Base-by-base conservation (phyloP, 148 eudicot genomes). In the Polygonum aviculare region DNA sequence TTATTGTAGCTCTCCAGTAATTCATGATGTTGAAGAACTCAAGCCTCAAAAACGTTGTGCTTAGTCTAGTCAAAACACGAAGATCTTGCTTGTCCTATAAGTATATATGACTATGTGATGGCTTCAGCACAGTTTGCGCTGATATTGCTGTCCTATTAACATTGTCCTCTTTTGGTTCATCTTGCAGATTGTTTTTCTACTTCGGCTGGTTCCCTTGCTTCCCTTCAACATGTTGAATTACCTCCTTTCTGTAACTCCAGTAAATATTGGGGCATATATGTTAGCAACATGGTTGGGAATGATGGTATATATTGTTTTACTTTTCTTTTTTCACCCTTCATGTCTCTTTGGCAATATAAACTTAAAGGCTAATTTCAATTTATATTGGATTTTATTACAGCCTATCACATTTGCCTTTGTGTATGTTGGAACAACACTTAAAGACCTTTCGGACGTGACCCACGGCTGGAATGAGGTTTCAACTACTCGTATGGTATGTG, bases 201-300 rank as follows among this genome's bases (percentile, higher is more conserved):
- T 95, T 54, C 91, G 97, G 79, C 87, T 95, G 55, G 97, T 92
- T 79, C 99, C 99, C 41, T 78, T 95, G 73, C 91, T 95, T 79
- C 99, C 99, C 72, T 95, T 95, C 82, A 95, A 89, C 83, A 86
- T 95, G 90, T 69, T 95, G 92, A 95, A 95, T 80, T 95, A 95
- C 85, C 96, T 95, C 38, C 81, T 95, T 63, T 95, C 97, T 7
- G 97, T 95, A 73, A 95, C 99, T 74, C 93, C 99, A 39, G 84
- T 92, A 71, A 82, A 91, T 47, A 50, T 90, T 72, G 87, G 89
- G 75, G 82, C 90, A 57, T 93, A 92, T 84, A 83, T 88, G 81
- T 81, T 95, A 69, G 97, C 96, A 74, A 88, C 99, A 57, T 95
- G 99, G 99, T 77, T 95, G 87, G 99, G 99, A 74, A 95, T 95